These are phyloP conservation scores for Nicotiana obtusifolia DNA, from an alignment of 257 asterid genomes.

Conservation along the genomic window DNA sequence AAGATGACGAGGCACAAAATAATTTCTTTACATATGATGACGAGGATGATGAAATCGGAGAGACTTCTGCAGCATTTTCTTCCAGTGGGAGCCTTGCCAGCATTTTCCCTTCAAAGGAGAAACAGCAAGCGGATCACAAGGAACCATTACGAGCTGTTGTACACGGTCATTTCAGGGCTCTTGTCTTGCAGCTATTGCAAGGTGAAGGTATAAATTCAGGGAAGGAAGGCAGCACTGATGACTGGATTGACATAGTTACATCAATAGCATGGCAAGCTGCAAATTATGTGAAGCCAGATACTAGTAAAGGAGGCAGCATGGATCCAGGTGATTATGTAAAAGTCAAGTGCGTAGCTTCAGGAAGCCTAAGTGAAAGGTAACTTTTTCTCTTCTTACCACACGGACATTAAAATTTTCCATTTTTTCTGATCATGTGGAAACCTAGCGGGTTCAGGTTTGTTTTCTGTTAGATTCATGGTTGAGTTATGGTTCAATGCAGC, in stretches of 20 bases:
- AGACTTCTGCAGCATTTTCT: slow-evolving; percentile 30
- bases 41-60: slow-evolving; percentile 77
- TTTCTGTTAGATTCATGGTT: neutral
- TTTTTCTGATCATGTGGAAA: neutral
- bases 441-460: neutral
- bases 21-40: slow-evolving; percentile 60
- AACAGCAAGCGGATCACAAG: slow-evolving; percentile 38
- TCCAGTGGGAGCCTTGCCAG: slow-evolving; percentile 34
- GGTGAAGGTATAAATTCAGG: slow-evolving; percentile 47
- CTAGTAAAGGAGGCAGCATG: slow-evolving; percentile 98
- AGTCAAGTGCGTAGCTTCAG: slow-evolving; percentile 91
- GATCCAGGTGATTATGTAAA: slow-evolving; percentile 88
- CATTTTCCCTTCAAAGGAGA: slow-evolving; percentile 34
- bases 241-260: slow-evolving; percentile 76
- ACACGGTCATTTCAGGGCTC: slow-evolving; percentile 86
- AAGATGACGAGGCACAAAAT: slow-evolving; percentile 46
- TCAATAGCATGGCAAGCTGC: slow-evolving; percentile 86
- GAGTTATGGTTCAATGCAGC: slow-evolving; percentile 43
- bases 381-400: neutral
- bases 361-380: slow-evolving; percentile 75
- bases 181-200: slow-evolving; percentile 75
- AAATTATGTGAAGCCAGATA: slow-evolving; percentile 77
- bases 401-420: neutral
- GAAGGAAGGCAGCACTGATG: slow-evolving; percentile 38
- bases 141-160: slow-evolving; percentile 54